phyloP scores from a whole-genome alignment of 805 yeast genomes.

The Ogataea ramenticola region DNA sequence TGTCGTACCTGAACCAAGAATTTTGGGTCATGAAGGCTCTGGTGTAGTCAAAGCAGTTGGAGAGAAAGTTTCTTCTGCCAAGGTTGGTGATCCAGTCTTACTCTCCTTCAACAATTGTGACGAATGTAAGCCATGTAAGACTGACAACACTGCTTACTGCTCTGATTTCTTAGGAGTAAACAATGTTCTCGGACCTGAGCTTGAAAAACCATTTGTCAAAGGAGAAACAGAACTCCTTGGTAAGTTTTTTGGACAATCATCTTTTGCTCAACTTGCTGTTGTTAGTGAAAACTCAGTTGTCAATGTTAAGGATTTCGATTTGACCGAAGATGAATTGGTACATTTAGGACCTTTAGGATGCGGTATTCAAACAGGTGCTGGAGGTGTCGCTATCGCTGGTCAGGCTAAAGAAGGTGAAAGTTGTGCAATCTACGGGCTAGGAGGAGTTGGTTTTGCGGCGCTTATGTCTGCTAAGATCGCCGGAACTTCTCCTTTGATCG shows the following conservation, averaged over 20 bases:
- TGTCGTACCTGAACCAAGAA: slow-evolving; percentile 13
- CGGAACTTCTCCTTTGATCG: slow-evolving; percentile 40
- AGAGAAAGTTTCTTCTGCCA: slow-evolving; percentile 30
- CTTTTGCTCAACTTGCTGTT: not conserved
- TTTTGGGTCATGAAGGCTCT: slow-evolving; percentile 34
- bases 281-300: not conserved
- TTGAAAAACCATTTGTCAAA: not conserved
- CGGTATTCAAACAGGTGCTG: not conserved
- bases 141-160: not conserved
- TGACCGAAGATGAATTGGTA: not conserved
- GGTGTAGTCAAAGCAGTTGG: slow-evolving; percentile 41
- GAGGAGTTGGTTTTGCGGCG: slow-evolving; percentile 52
- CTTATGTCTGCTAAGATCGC: slow-evolving; percentile 43
- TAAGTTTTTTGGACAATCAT: not conserved
- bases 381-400: slow-evolving; percentile 10
- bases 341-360: not conserved
- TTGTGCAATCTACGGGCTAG: slow-evolving; percentile 53
- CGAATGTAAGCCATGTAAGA: not conserved
- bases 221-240: not conserved
- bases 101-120: not conserved
- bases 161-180: not conserved
- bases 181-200: not conserved
- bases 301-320: not conserved
- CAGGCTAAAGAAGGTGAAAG: slow-evolving; percentile 39
- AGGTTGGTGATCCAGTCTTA: slow-evolving; percentile 33